Conservation (phyloP, 495 filamentous ascomycete genomes). For the Neurospora tetraspora region DNA sequence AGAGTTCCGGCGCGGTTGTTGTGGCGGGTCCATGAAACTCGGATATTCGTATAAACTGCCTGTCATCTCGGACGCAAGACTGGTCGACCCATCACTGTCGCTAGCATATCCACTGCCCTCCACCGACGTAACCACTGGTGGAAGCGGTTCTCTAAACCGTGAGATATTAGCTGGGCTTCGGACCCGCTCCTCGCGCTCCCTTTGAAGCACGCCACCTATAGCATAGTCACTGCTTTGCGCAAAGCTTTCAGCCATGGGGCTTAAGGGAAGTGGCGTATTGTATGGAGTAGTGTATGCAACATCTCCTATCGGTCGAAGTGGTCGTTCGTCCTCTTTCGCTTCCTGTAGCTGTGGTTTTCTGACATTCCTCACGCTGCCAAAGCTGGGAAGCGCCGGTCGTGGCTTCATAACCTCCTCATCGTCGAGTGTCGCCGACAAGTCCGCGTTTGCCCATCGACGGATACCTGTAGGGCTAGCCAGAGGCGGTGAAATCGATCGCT, state of each 20-base stretch:
- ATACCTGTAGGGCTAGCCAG: slow-evolving; percentile 43
- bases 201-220: slow-evolving; percentile 45
- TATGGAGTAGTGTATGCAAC: slow-evolving; percentile 10
- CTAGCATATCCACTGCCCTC: slow-evolving; percentile 49
- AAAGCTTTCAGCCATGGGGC: slow-evolving; percentile 10
- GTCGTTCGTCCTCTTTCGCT: slow-evolving; percentile 29
- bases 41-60: not conserved
- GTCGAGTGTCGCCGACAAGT: slow-evolving; percentile 33
- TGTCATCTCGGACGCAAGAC: not conserved
- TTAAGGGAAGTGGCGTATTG: slow-evolving; percentile 1
- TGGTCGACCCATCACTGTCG: slow-evolving; percentile 12
- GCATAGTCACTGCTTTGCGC: slow-evolving; percentile 55
- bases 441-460: slow-evolving; percentile 33
- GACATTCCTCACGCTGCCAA: slow-evolving; percentile 62
- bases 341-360: slow-evolving; percentile 28
- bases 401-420: slow-evolving; percentile 68
- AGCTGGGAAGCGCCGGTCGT: slow-evolving; percentile 67
- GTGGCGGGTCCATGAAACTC: not conserved
- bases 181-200: slow-evolving; percentile 34
- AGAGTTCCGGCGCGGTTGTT: not conserved
- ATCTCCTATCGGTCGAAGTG: slow-evolving; percentile 36
- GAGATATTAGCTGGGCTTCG: slow-evolving; percentile 38
- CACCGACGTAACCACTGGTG: slow-evolving; percentile 55
- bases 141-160: slow-evolving; percentile 46
- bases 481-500: slow-evolving; percentile 38